Evolutionary conservation across 2,329 filamentous ascomycete genomes (phyloP).

Genomic region (Aspergillus sp.): DNA sequence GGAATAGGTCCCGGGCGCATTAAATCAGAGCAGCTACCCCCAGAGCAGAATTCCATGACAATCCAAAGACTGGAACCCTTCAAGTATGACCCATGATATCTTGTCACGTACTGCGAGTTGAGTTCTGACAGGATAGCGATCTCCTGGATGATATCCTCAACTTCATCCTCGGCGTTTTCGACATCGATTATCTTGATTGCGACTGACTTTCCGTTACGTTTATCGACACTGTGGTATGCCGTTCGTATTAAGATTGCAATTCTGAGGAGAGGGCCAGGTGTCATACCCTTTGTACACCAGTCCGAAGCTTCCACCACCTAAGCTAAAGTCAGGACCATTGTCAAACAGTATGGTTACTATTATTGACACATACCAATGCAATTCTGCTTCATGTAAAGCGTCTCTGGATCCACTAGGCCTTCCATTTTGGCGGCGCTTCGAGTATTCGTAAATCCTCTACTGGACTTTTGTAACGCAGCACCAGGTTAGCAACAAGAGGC

Average conservation of each 20-base stretch:
- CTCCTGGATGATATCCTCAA: conserved; percentile 98
- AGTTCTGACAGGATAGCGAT: conserved; percentile 96
- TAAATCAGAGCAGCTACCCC: conserved; percentile 91
- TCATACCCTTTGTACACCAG: conserved; percentile 95
- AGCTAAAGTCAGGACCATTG: conserved; percentile 16
- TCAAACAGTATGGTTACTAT: background rate
- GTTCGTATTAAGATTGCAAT: conserved; percentile 6
- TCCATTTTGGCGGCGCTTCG: conserved; percentile 36
- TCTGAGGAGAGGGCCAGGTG: conserved; percentile 1
- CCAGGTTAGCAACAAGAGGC: conserved; percentile 1
- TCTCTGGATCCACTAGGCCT: conserved; percentile 75
- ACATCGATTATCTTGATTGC: conserved; percentile 99
- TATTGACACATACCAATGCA: conserved; percentile 68
- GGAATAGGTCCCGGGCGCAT: conserved; percentile 90
- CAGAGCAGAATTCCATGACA: conserved; percentile 98
- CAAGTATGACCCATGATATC: conserved; percentile 95
- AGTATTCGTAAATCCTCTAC: conserved; percentile 1
- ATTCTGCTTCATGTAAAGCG: conserved; percentile 88
- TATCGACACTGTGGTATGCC: conserved; percentile 68
- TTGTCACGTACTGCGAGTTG: conserved; percentile 93
- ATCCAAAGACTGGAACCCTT: conserved; percentile 98
- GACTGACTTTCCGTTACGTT: conserved; percentile 86
- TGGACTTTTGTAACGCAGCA: background rate
- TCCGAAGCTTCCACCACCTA: conserved; percentile 94
- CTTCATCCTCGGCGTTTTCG: conserved; percentile 97